phyloP scores from a whole-genome alignment of 1,139 yeast species.

The Hansenula sp. region DNA sequence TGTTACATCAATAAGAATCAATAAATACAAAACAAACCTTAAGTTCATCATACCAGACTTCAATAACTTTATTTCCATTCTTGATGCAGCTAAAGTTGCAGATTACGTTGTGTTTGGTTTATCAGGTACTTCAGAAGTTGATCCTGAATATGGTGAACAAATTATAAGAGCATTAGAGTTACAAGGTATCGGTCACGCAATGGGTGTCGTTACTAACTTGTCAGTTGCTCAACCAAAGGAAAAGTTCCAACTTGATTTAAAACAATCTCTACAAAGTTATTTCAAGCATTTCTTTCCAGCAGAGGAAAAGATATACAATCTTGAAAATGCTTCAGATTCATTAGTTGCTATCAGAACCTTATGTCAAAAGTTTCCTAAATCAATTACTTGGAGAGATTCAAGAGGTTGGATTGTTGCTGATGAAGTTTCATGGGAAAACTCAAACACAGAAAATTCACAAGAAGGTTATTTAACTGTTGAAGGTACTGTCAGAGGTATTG shows the following conservation, averaged over 20 bases:
- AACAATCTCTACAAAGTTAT: slow-evolving; percentile 76
- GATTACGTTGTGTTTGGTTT: slow-evolving; percentile 86
- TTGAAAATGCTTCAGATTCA: slow-evolving; percentile 67
- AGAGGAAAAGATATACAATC: slow-evolving; percentile 69
- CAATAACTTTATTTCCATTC: slow-evolving; percentile 56
- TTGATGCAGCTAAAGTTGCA: slow-evolving; percentile 86
- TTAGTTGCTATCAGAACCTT: slow-evolving; percentile 65
- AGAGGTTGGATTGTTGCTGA: slow-evolving; percentile 88
- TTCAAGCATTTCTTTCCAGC: slow-evolving; percentile 89
- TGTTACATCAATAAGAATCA: slow-evolving; percentile 45
- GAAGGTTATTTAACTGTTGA: slow-evolving; percentile 51
- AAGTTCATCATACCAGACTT: slow-evolving; percentile 75
- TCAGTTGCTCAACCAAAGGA: slow-evolving; percentile 60
- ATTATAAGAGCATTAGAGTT: slow-evolving; percentile 81
- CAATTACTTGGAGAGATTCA: slow-evolving; percentile 86
- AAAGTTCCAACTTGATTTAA: slow-evolving; percentile 73
- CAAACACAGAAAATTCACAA: slow-evolving; percentile 28
- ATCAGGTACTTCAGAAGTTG: slow-evolving; percentile 83
- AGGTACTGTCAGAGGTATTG: slow-evolving; percentile 85
- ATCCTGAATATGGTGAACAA: slow-evolving; percentile 76
- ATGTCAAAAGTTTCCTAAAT: slow-evolving; percentile 84
- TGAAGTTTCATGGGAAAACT: slow-evolving; percentile 41
- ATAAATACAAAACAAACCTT: slow-evolving; percentile 69
- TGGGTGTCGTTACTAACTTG: slow-evolving; percentile 80
- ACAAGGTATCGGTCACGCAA: slow-evolving; percentile 85